A percentile compares a stretch with the other conserved stretches of the same genome.
Conservation (phyloP, 352 stramenopile genomes). For the Aphanomyces euteiches region DNA sequence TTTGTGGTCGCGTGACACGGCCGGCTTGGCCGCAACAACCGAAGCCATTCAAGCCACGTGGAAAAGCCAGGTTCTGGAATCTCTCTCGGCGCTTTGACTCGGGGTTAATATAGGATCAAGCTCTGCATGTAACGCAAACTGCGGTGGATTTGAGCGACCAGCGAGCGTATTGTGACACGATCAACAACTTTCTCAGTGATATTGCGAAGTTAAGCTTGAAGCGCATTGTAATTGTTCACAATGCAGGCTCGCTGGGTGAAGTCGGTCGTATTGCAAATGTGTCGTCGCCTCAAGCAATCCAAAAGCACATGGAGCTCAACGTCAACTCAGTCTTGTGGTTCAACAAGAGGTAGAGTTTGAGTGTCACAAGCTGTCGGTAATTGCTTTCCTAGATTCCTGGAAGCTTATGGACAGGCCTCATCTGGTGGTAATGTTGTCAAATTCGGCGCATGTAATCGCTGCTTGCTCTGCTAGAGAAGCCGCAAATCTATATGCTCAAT, state of each 20-base stretch:
- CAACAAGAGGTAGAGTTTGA: constrained; percentile 47
- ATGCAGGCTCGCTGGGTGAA: constrained; percentile 73
- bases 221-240: constrained; percentile 69
- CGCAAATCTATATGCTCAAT: constrained; percentile 53
- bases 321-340: constrained; percentile 81
- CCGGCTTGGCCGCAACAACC: constrained; percentile 56
- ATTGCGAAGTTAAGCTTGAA: constrained; percentile 28
- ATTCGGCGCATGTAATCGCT: too few relatives aligned
- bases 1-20: constrained; percentile 51
- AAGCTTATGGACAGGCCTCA: constrained; percentile 36
- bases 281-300: constrained; percentile 42
- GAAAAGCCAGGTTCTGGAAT: constrained; percentile 27
- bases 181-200: constrained; percentile 44
- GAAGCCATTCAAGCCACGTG: constrained; percentile 40
- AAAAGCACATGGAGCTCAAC: constrained; percentile 74
- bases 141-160: constrained; percentile 48
- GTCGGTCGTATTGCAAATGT: constrained; percentile 57
- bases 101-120: neutral
- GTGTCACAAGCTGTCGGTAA: too few relatives aligned
- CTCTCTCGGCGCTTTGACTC: neutral
- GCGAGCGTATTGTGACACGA: constrained; percentile 46
- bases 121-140: constrained; percentile 17
- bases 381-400: constrained; percentile 42
- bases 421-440: neutral
- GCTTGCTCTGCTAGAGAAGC: too few relatives aligned